phyloP scores from a whole-genome alignment of 768 basidiomycete species.

The Strobilomyces confusus region DNA sequence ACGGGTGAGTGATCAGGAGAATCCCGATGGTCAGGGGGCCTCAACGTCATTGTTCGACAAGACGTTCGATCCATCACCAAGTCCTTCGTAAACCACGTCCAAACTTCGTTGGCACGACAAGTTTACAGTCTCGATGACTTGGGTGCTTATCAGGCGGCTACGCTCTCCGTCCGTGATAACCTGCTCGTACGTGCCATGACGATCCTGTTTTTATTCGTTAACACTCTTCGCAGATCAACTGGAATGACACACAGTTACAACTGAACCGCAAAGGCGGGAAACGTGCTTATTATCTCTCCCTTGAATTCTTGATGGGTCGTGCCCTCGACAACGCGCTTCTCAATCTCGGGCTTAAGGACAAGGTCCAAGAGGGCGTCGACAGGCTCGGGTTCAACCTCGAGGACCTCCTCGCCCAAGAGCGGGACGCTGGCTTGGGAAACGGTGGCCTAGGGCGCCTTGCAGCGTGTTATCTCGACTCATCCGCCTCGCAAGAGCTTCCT shows the following conservation, averaged over 20 bases:
- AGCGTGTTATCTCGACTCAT: conserved; percentile 96
- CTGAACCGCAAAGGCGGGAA: conserved; percentile 83
- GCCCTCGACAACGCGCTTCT: conserved; percentile 79
- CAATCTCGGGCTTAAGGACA: conserved; percentile 80
- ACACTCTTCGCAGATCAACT: conserved; percentile 53
- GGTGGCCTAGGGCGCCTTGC: conserved; percentile 95
- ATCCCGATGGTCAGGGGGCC: background rate
- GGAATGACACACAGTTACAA: conserved; percentile 78
- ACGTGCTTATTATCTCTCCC: conserved; percentile 91
- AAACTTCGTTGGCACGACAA: conserved; percentile 87
- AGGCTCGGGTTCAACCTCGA: conserved; percentile 89
- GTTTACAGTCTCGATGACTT: conserved; percentile 84
- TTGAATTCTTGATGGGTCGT: conserved; percentile 88
- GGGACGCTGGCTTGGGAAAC: conserved; percentile 93
- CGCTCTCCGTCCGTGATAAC: conserved; percentile 83
- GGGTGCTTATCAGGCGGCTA: conserved; percentile 90
- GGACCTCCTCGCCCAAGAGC: conserved; percentile 82
- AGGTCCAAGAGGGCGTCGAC: conserved; percentile 63
- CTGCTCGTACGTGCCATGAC: conserved; percentile 54
- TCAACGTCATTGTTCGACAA: conserved; percentile 23
- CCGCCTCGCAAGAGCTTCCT: conserved; percentile 84
- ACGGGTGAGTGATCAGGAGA: conserved; percentile 37
- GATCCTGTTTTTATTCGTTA: background rate
- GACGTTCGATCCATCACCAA: conserved; percentile 62
- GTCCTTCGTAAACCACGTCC: conserved; percentile 78